These are phyloP conservation scores for Suillus discolor DNA, from an alignment of 768 basidiomycete species.

Conservation along the genomic window DNA sequence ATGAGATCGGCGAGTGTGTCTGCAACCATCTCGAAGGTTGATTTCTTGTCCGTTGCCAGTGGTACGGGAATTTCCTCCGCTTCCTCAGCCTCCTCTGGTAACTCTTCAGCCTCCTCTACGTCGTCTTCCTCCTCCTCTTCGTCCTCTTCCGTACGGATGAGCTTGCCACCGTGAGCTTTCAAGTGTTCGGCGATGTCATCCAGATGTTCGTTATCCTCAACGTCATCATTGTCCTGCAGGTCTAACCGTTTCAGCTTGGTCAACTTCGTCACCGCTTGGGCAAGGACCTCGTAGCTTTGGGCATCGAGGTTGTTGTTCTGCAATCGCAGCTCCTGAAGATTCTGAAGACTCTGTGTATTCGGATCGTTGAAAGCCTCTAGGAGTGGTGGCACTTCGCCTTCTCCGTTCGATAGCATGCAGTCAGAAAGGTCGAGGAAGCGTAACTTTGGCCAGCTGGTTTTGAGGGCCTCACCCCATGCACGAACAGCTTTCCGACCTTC, in stretches of 20 bases:
- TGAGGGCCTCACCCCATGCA: slow-evolving; percentile 65
- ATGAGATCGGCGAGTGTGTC: slow-evolving; percentile 69
- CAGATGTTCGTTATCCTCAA: slow-evolving; percentile 71
- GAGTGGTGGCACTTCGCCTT: slow-evolving; percentile 76
- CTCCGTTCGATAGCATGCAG: slow-evolving; percentile 74
- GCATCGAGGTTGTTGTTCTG: slow-evolving; percentile 92
- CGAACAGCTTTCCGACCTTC: slow-evolving; percentile 51
- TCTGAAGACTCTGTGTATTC: slow-evolving; percentile 45
- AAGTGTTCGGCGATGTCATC: slow-evolving; percentile 55
- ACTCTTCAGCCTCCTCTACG: slow-evolving; percentile 39
- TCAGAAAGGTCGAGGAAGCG: slow-evolving; percentile 78
- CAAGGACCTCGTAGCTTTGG: slow-evolving; percentile 66
- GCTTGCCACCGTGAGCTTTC: slow-evolving; percentile 66
- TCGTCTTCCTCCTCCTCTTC: slow-evolving; percentile 62
- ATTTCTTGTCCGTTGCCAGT: slow-evolving; percentile 22
- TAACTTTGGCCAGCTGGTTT: slow-evolving; percentile 49
- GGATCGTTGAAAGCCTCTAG: slow-evolving; percentile 68
- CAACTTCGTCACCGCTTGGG: slow-evolving; percentile 64
- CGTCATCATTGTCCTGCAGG: slow-evolving; percentile 88
- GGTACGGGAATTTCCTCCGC: slow-evolving; percentile 24
- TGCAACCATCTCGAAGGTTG: slow-evolving; percentile 37
- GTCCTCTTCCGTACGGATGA: slow-evolving; percentile 77
- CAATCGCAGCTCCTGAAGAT: slow-evolving; percentile 75
- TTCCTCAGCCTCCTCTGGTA: slow-evolving; percentile 33
- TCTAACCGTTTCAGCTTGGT: slow-evolving; percentile 68